Base-by-base conservation (phyloP, 2,329 filamentous ascomycete genomes). In the Phyllosticta paracitricarpa region DNA sequence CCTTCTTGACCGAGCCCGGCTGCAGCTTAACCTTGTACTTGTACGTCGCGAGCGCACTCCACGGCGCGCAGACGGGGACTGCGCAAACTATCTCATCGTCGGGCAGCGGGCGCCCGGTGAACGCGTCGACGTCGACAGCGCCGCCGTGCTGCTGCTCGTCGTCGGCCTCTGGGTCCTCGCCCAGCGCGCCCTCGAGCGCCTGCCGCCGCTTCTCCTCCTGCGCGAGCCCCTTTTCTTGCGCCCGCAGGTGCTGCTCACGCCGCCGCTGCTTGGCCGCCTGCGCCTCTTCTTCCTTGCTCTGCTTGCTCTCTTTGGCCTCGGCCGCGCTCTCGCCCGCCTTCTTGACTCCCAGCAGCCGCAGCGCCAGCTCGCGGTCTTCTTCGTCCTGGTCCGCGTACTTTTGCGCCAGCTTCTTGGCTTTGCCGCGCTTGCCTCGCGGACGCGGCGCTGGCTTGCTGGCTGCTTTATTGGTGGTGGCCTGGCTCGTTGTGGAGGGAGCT, bases 21-120 rank as follows among this genome's bases (percentile, higher is more conserved):
- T 97, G 94, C 68, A 99, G 75, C 78, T 99, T 99, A 59, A 87
- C 89, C 75, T 95, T 95, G 79, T 97, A 97, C 76, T 97, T 97
- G 76, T 88, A 89, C 61, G 83, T 84, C 75, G 79, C 76, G 60
- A 87, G 72, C 0, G 84, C 81, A n/a, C 78, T 76, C 84, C 84
- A 87, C 1, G 84, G 84, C 9, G 84, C 84, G 60, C 83, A 85
- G 6, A 87, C 77, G 1, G 84, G 82, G 56, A 86, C 80, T 0
- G 82, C 84, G 54, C 82, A 80, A 8, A 93, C 75, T 40, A 93
- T 87, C 71, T 96, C 90, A 71, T 99, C 94, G 12, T 91, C 91
- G 0, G 86, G 81, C 1, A 90, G 77, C 0, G 92, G 89, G 1
- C 82, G 87, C 17, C 91, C 91, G 1, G 96, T 84, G 26, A 97